phyloP scores from a whole-genome alignment of 1,284 basidiomycete genomes.

The Cryptococcus sp. region DNA sequence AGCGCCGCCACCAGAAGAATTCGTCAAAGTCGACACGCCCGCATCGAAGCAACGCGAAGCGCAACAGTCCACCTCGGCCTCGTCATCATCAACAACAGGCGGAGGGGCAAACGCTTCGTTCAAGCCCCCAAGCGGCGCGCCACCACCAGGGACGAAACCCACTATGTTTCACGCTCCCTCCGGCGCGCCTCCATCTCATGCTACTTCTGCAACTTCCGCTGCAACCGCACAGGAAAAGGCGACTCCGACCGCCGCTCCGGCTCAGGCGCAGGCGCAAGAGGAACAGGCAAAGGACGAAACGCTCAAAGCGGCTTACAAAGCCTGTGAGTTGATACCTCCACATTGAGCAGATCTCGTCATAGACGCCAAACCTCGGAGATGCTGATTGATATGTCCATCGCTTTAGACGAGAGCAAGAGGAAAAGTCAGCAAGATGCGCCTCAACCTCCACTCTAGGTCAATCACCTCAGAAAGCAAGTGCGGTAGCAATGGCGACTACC shows the following conservation, averaged over 20 bases:
- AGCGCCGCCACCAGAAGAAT: conserved; percentile 60
- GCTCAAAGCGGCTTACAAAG: conserved; percentile 36
- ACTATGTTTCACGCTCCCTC: not conserved
- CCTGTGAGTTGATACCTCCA: conserved; percentile 28
- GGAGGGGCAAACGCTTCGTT: not conserved
- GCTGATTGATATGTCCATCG: not conserved
- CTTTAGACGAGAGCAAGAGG: conserved; percentile 15
- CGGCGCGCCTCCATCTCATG: too few species aligned
- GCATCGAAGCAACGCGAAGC: conserved; percentile 53
- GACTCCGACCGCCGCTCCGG: conserved; percentile 16
- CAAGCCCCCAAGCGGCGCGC: conserved; percentile 9
- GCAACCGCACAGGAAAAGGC: not conserved
- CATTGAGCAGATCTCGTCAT: not conserved
- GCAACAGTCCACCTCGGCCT: conserved; percentile 1
- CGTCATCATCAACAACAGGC: conserved; percentile 2
- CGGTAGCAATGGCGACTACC: too few species aligned
- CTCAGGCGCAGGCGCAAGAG: conserved; percentile 12
- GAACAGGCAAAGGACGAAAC: conserved; percentile 27
- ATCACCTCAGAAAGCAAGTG: too few species aligned
- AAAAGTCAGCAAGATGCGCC: not conserved
- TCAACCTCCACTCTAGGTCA: too few species aligned
- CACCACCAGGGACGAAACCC: conserved; percentile 8
- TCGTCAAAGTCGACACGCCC: conserved; percentile 75
- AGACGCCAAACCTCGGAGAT: not conserved
- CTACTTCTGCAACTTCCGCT: too few species aligned